Percentiles rank a stretch among this genome's conserved stretches.
phyloP scores from a whole-genome alignment of 2,329 filamentous ascomycete species.

The Ceratocystis lukuohia region DNA sequence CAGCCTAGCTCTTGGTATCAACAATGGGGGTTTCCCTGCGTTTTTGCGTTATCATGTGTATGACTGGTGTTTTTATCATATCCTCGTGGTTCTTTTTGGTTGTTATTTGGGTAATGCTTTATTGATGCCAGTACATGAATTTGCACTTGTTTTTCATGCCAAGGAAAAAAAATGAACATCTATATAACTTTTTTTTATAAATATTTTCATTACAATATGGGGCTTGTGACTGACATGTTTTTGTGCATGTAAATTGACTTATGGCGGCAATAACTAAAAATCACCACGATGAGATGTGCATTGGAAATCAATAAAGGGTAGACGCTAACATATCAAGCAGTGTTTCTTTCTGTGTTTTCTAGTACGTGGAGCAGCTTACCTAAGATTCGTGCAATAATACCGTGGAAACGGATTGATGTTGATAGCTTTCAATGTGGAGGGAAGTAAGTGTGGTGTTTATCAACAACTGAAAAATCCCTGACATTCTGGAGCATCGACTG shows the following conservation, averaged over 20 bases:
- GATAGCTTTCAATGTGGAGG: not conserved
- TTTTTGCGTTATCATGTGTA: not conserved
- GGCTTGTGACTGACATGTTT: too few relatives aligned
- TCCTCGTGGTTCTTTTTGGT: not conserved
- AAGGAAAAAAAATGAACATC: not conserved
- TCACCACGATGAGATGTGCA: too few relatives aligned
- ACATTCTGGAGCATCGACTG: not conserved
- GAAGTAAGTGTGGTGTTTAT: conserved; percentile 1
- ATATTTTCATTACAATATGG: not conserved
- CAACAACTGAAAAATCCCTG: not conserved
- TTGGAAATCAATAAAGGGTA: not conserved
- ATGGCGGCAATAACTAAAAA: too few relatives aligned
- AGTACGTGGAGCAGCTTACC: too few relatives aligned
- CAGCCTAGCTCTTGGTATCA: not conserved
- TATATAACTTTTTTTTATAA: not conserved
- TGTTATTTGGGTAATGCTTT: not conserved
- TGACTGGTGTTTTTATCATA: not conserved
- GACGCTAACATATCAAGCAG: not conserved
- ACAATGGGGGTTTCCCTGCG: not conserved
- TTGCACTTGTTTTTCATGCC: not conserved
- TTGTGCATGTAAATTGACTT: too few relatives aligned
- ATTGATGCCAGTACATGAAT: not conserved
- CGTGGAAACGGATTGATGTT: not conserved
- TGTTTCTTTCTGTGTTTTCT: too few relatives aligned
- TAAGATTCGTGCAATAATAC: not conserved